These are phyloP conservation scores for Aegilops longissima DNA, from an alignment of 176 grass and related monocot species.

Conservation along the genomic window DNA sequence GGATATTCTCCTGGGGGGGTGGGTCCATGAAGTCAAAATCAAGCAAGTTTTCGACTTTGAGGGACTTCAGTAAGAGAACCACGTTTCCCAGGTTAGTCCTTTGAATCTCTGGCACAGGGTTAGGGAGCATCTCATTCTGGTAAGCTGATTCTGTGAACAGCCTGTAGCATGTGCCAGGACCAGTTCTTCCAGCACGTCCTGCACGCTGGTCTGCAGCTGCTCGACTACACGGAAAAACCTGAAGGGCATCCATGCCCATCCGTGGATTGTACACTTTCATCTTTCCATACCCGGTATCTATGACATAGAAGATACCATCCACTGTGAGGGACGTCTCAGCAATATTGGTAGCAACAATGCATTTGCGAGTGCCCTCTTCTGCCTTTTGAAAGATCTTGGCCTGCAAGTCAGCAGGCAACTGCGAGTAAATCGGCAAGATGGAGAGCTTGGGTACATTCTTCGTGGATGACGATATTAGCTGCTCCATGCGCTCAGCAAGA, in stretches of 20 bases:
- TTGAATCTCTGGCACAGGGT: slow-evolving; percentile 94
- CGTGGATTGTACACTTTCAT: slow-evolving; percentile 99
- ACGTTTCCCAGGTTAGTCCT: slow-evolving; percentile 97
- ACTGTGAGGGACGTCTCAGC: slow-evolving; percentile 98
- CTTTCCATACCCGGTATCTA: slow-evolving; percentile 96
- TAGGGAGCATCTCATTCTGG: slow-evolving; percentile 97
- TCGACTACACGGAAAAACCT: slow-evolving; percentile 90
- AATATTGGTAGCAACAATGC: slow-evolving; percentile 98
- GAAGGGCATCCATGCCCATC: slow-evolving; percentile 97
- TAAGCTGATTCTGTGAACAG: slow-evolving; percentile 94
- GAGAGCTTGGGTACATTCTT: slow-evolving; percentile 84
- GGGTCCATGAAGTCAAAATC: slow-evolving; percentile 99
- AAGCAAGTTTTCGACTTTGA: slow-evolving; percentile 89
- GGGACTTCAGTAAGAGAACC: slow-evolving; percentile 89
- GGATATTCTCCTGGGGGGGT: slow-evolving; percentile 94
- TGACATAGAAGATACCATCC: slow-evolving; percentile 96
- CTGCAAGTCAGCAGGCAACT: slow-evolving; percentile 93
- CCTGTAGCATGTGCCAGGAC: slow-evolving; percentile 91
- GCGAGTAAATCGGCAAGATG: slow-evolving; percentile 93
- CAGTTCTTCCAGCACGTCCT: slow-evolving; percentile 89
- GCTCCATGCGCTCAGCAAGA: slow-evolving; percentile 88
- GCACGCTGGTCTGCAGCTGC: slow-evolving; percentile 94
- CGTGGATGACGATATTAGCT: slow-evolving; percentile 74
- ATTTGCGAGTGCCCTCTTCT: slow-evolving; percentile 93
- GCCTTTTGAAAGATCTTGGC: slow-evolving; percentile 99